Conservation (phyloP, 768 basidiomycete genomes). For the Clathrus columnatus region DNA sequence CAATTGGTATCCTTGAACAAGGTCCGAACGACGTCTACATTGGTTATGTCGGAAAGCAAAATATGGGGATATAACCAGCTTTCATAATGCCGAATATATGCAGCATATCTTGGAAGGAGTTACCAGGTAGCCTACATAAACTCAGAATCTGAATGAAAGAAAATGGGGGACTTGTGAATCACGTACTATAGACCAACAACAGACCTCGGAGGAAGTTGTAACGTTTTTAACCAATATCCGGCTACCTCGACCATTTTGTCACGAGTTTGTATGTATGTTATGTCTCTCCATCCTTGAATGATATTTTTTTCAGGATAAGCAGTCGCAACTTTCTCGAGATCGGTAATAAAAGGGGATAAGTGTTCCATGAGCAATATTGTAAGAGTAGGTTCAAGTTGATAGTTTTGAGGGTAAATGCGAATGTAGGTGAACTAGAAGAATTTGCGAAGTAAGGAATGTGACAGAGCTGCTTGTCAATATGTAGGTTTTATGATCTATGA, state of each 20-base stretch:
- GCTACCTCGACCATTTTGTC: conserved; percentile 59
- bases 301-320: conserved; percentile 20
- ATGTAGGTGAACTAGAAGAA: too few species aligned
- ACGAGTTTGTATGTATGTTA: conserved; percentile 59
- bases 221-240: conserved; percentile 48
- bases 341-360: too few species aligned
- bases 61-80: conserved; percentile 73
- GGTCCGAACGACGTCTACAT: conserved; percentile 62
- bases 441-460: too few species aligned
- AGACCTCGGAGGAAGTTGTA: conserved; percentile 42
- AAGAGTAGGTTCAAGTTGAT: too few species aligned
- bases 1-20: conserved; percentile 55
- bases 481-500: too few species aligned
- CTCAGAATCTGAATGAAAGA: conserved; percentile 4
- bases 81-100: conserved; percentile 68
- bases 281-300: conserved; percentile 45
- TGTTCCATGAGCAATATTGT: too few species aligned
- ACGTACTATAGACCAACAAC: conserved; percentile 67
- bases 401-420: too few species aligned
- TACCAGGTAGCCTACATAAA: conserved; percentile 73
- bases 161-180: conserved; percentile 1
- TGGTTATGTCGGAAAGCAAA: conserved; percentile 31
- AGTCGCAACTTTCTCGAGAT: neutral
- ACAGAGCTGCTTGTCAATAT: too few species aligned
- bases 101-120: conserved; percentile 60